A percentile compares a stretch with the other conserved stretches of the same genome.
phyloP scores from a whole-genome alignment of 2,329 filamentous ascomycete species.

The Xylariomycetidae sp. region DNA sequence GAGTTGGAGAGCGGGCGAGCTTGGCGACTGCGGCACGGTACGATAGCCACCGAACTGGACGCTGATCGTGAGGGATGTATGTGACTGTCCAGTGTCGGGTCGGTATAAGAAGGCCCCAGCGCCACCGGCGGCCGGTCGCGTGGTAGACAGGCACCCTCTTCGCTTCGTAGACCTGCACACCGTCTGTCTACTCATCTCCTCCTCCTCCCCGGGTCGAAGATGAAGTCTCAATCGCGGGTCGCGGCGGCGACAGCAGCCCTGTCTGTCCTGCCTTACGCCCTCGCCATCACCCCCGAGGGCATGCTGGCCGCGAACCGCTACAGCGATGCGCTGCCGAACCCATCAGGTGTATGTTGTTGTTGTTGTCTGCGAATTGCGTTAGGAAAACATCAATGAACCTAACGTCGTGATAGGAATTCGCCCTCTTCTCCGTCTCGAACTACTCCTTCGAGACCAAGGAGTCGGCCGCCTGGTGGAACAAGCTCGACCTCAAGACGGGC shows the following conservation, averaged over 20 bases:
- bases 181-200: too few species aligned
- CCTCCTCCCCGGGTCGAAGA: too few species aligned
- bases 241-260: slow-evolving; percentile 20
- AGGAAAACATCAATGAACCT: too few species aligned
- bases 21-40: too few species aligned
- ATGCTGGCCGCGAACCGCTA: slow-evolving; percentile 30
- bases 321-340: slow-evolving; percentile 25
- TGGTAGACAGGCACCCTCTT: too few species aligned
- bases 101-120: too few species aligned
- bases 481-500: slow-evolving; percentile 49
- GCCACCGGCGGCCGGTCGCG: too few species aligned
- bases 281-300: slow-evolving; percentile 24
- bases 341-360: slow-evolving; percentile 23
- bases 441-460: slow-evolving; percentile 55
- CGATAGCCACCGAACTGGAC: too few species aligned
- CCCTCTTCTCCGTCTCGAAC: slow-evolving; percentile 43
- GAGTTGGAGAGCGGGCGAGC: too few species aligned
- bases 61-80: too few species aligned
- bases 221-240: slow-evolving; percentile 21
- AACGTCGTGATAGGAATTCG: slow-evolving; percentile 29
- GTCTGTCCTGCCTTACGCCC: slow-evolving; percentile 20
- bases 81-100: too few species aligned
- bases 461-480: slow-evolving; percentile 41
- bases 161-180: too few species aligned
- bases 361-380: not conserved